phyloP scores from a whole-genome alignment of 164 flowering plant species.

The Piper betle region DNA sequence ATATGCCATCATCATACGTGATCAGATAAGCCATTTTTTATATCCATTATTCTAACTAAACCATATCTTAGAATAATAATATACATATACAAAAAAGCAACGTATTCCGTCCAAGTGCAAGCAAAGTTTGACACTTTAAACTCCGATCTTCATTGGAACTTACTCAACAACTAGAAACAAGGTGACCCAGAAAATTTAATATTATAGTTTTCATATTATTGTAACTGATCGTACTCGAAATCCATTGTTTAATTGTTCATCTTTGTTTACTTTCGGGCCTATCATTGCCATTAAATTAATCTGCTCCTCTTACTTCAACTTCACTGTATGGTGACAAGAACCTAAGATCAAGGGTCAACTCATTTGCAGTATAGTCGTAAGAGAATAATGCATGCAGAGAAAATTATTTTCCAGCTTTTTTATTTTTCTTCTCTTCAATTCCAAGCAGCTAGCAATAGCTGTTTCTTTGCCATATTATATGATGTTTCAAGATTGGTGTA shows the following conservation, averaged over 20 bases:
- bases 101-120: background rate
- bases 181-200: background rate
- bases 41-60: background rate
- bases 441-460: background rate
- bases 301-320: background rate
- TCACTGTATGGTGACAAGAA: background rate
- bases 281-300: background rate
- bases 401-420: background rate
- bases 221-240: background rate
- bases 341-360: background rate
- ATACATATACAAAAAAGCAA: background rate
- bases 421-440: background rate
- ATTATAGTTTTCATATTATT: background rate
- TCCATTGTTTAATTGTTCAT: background rate
- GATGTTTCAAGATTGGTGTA: background rate
- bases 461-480: too few species aligned
- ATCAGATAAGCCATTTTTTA: background rate
- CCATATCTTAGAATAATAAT: background rate
- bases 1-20: background rate
- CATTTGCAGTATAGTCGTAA: background rate
- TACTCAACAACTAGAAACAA: background rate
- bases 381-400: too few species aligned
- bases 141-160: background rate
- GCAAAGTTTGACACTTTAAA: background rate
- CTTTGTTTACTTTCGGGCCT: background rate